Evolutionary conservation across 108 stramenopile species (phyloP), one percentile per base, ranked within the genome.

Genomic region (Nannochloropsis gaditana): DNA sequence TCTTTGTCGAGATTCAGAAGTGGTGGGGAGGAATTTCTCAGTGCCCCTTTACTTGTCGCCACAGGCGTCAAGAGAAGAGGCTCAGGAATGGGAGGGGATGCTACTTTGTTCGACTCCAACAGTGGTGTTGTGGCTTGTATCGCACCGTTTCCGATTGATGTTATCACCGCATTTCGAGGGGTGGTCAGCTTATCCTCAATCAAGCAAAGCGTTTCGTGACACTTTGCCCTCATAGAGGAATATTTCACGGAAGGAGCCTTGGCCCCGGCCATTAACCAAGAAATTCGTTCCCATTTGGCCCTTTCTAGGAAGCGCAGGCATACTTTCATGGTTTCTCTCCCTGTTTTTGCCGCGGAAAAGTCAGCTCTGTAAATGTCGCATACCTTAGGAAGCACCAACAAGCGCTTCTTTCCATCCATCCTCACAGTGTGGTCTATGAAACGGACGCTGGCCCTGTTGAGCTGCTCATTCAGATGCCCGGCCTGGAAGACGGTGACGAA

Each of bases 341-440:
- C 93, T 93, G n/a, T 15, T n/a, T n/a, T 73, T 15, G 59, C n/a
- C 19, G 59, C 15, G 4, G 59, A 73, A 90, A 94, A 96, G 83
- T 96, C 94, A 86, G 90, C 88, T 41, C 92, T 89, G 87, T 93
- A 95, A n/a, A 94, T 90, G 80, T 95, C 94, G 79, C 93, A 94
- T 3, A 95, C 92, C 87, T 94, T 94, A 21, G 95, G 95, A 19
- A 96, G 59, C 3, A 93, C 84, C 1, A 95, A 89, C 5, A 86
- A 83, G 42, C 92, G 82, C 81, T 92, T 93, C 21, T 83, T 89
- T 9, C 45, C 45, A 84, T 95, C 93, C 17, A 95, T 92, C 82
- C 90, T 82, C 43, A 97, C 79, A 45, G 94, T 92, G 41, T 91
- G 84, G 43, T 86, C 85, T 11, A 97, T 87, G 82, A 94, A 94